Evolutionary conservation across 805 yeast genomes (phyloP).

Genomic region (Metschnikowia continentalis): DNA sequence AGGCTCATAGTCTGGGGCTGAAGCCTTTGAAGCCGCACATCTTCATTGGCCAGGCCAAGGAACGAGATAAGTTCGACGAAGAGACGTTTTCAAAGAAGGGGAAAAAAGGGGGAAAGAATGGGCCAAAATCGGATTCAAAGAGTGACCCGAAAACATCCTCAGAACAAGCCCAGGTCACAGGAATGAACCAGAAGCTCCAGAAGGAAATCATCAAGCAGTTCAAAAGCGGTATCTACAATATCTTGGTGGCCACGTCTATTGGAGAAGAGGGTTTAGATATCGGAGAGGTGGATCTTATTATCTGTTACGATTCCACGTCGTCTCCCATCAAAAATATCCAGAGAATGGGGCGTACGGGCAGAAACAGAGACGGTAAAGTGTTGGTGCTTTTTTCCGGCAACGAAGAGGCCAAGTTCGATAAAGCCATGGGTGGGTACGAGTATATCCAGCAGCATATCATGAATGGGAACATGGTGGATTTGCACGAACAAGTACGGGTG

Average conservation of each 20-base stretch:
- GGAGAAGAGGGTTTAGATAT: conserved; percentile 99
- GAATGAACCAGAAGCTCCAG: conserved; percentile 90
- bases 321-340: conserved; percentile 93
- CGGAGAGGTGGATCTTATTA: conserved; percentile 93
- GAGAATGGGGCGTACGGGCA: conserved; percentile 97
- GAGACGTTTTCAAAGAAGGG: conserved; percentile 42
- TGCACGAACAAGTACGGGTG: conserved; percentile 57
- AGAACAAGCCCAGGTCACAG: conserved; percentile 70
- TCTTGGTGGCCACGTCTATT: conserved; percentile 90
- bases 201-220: conserved; percentile 73
- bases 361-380: conserved; percentile 86
- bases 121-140: conserved; percentile 31
- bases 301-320: conserved; percentile 88
- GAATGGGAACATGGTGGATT: conserved; percentile 40
- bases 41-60: conserved; percentile 88
- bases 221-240: conserved; percentile 67
- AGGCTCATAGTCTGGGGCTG: conserved; percentile 45
- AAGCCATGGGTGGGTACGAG: conserved; percentile 80
- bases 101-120: conserved; percentile 21
- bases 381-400: conserved; percentile 68
- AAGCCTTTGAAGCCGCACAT: conserved; percentile 60
- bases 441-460: conserved; percentile 69
- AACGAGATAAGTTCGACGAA: conserved; percentile 65
- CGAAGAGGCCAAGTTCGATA: conserved; percentile 75
- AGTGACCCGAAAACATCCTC: conserved; percentile 53